Conservation (phyloP, 805 yeast species). For the Pichia deserticola region DNA sequence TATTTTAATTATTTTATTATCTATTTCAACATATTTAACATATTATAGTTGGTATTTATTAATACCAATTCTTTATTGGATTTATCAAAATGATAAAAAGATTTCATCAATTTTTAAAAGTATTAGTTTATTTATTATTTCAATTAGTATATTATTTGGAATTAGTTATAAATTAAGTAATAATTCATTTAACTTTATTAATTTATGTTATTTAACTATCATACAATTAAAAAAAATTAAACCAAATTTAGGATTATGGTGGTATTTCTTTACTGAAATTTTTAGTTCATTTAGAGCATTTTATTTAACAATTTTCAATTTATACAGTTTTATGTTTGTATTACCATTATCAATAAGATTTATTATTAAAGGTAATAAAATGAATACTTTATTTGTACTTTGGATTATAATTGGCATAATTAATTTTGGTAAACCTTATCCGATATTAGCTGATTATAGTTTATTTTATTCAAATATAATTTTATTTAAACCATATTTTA, state of each 20-base stretch:
- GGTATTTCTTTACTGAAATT: conserved; percentile 96
- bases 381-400: conserved; percentile 26
- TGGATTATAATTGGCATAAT: conserved; percentile 37
- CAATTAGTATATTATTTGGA: conserved; percentile 25
- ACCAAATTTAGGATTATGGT: conserved; percentile 95
- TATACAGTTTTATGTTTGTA: conserved; percentile 58
- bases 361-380: conserved; percentile 7
- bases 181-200: conserved; percentile 38
- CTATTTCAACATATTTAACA: conserved; percentile 58
- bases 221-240: conserved; percentile 60
- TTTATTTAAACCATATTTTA: conserved; percentile 23
- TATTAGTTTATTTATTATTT: conserved; percentile 21
- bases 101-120: conserved; percentile 17
- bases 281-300: conserved; percentile 83
- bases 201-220: conserved; percentile 48
- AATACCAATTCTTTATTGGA: conserved; percentile 44
- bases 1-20: conserved; percentile 44
- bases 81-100: conserved; percentile 7
- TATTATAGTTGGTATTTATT: conserved; percentile 54
- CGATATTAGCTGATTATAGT: conserved; percentile 71
- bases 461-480: conserved; percentile 27
- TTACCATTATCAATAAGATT: conserved; percentile 73
- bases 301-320: conserved; percentile 75
- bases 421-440: conserved; percentile 73
- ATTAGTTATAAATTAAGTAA: conserved; percentile 35